Base-by-base conservation (phyloP, 2,329 filamentous ascomycete species). In the Neocatenulostroma microsporum region DNA sequence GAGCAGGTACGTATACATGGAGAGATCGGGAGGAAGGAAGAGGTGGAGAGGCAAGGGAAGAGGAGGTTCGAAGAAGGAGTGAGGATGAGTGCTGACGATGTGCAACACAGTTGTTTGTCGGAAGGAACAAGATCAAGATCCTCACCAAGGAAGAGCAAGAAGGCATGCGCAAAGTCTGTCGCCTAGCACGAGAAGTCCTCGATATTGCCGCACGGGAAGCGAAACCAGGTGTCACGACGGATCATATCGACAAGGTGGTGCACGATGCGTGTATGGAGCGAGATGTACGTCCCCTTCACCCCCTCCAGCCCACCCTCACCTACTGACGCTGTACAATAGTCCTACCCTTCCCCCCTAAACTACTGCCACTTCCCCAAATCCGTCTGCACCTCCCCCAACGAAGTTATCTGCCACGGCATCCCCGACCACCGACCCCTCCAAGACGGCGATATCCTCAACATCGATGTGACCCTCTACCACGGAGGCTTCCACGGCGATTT, bases 321-420 rank as follows among this genome's bases (percentile, higher is more conserved):
- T 17, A 19, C 38, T 41, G 13, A 37, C 33, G 8, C 8, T 4
- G 2, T 13, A 29, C 39, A 34, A 30, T 45, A 95, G 88, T 84
- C 87, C 8, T 96, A 96, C 60, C 89, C 89, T 0, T 95, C 89
- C 1, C 87, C 89, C 1, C 70, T 96, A 21, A 95, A 95, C 68
- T 96, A 96, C 67, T 84, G 84, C 69, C 73, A 88, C 62, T 98
- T 96, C 66, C 91, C 91, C 48, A 98, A 98, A 68, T 98, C 91
- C 0, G 84, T 95, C 45, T 98, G 91, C 66, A 96, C 89, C 3
- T 96, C 89, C 3, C 67, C 84, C 33, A 98, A 98, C 69, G 91
- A 98, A 65, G 84, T 94, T 47, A 96, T 98, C 61, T 98, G 91
- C 69, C 91, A 98, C 70, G 91, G 91, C 36, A 98, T 98, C 46